Conservation (phyloP, 495 filamentous ascomycete genomes). For the Peziza echinospora region DNA sequence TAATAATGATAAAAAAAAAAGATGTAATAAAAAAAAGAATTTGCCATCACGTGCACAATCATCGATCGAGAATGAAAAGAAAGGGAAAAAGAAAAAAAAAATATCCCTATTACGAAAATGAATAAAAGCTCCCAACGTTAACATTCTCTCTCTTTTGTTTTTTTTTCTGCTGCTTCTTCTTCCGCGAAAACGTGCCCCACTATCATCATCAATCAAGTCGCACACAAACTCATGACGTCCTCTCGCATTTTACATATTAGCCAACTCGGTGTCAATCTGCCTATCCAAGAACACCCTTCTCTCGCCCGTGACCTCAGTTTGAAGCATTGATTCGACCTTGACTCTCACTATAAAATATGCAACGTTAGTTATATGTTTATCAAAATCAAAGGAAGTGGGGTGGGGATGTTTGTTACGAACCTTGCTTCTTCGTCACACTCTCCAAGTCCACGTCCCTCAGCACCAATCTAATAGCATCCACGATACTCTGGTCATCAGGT, state of each 20-base stretch:
- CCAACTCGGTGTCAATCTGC: constrained; percentile 80
- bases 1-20: no score
- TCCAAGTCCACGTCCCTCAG: constrained; percentile 84
- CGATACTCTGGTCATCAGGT: constrained; percentile 47
- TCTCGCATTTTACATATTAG: constrained; percentile 65
- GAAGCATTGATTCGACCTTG: constrained; percentile 75
- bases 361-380: constrained; percentile 10
- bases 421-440: constrained; percentile 92
- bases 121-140: no score
- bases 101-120: no score
- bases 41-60: no score
- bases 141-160: no score
- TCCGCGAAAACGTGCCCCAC: no score
- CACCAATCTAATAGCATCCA: constrained; percentile 61
- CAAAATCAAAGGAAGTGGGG: background rate
- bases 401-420: constrained; percentile 26
- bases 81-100: no score
- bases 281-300: constrained; percentile 66
- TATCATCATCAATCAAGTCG: no score
- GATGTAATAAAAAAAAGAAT: no score
- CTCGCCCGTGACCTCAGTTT: constrained; percentile 66
- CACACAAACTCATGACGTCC: no score
- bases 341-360: constrained; percentile 36
- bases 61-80: no score
- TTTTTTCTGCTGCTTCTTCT: no score